Evolutionary conservation across 2,329 filamentous ascomycete genomes (phyloP), one percentile per base, ranked within the genome.

Genomic region (Ramularia endophylla): DNA sequence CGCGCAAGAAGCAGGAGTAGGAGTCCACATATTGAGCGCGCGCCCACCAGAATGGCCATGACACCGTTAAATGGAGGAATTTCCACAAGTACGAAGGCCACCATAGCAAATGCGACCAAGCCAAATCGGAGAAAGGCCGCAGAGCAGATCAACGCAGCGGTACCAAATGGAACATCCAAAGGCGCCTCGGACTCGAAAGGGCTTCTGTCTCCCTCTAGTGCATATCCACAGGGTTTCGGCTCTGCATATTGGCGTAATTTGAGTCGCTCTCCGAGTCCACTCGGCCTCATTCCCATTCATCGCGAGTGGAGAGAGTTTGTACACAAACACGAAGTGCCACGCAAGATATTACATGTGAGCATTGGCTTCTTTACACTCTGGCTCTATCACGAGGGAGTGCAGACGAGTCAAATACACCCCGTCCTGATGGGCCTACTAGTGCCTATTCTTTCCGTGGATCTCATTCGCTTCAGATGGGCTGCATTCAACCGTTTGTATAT

Each of bases 261-360:
- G 62, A 95, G 87, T 57, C 79, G 92, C 49, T 94, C 87, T 54
- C 92, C 92, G 2, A 94, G 87, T 56, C 92, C 92, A 8, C 75
- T 97, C 4, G 92, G 92, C 7, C 74, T 97, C 36, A 98, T 98
- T 47, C 92, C 92, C 2, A 90, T 98, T 56, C 92, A 98, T 65
- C 76, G 86, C 46, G 84, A 92, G 61, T 98, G 92, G 78, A 79
- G 87, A 55, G 84, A 77, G 19, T 88, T 98, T 60, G 86, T 76
- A 49, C 92, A 98, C 74, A 88, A 87, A 57, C 90, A 98, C 66
- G 92, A 98, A 68, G 89, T 98, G 39, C 92, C 92, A 8, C 83
- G 92, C 56, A 98, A 98, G 66, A 71, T 81, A 29, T 74, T 98
- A 27, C 92, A 98, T 63, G 87, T 97, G 43, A 95, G 89, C 35